Evolutionary conservation across 371 early-diverging fungal species (phyloP).

Genomic region (Mucor mucedo): DNA sequence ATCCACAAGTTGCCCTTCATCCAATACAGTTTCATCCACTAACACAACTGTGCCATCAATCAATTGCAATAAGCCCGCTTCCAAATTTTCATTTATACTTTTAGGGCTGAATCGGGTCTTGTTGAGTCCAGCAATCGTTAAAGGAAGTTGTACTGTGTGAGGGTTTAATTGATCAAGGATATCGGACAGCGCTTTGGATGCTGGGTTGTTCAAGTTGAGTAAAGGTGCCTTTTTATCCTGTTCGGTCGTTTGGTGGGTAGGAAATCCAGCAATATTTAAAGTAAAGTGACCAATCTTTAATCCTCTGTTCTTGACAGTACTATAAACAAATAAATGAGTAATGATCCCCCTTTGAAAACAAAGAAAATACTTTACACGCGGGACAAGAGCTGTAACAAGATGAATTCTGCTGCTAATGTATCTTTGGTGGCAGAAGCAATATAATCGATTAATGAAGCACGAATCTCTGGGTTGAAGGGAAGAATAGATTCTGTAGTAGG

Average conservation of each 20-base stretch:
- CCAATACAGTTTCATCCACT: conserved; percentile 64
- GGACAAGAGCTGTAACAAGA: conserved; percentile 62
- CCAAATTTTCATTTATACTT: conserved; percentile 53
- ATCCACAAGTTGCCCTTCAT: conserved; percentile 66
- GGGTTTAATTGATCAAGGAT: conserved; percentile 46
- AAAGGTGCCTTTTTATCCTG: conserved; percentile 12
- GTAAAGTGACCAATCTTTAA: conserved; percentile 55
- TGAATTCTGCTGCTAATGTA: conserved; percentile 60
- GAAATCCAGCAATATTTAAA: conserved; percentile 51
- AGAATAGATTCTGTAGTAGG: conserved; percentile 3
- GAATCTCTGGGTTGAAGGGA: conserved; percentile 24
- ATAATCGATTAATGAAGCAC: conserved; percentile 55
- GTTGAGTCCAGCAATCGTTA: conserved; percentile 59
- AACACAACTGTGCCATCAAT: conserved; percentile 59
- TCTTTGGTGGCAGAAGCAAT: conserved; percentile 60
- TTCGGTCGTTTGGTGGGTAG: conserved; percentile 16
- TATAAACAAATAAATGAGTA: conserved; percentile 15
- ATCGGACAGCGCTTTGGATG: conserved; percentile 14
- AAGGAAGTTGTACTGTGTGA: conserved; percentile 51
- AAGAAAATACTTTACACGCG: conserved; percentile 53
- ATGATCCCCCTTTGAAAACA: neutral
- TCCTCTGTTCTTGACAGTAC: conserved; percentile 41
- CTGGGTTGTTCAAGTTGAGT: conserved; percentile 21
- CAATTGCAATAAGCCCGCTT: conserved; percentile 65
- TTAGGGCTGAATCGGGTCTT: conserved; percentile 54